Evolutionary conservation across 768 basidiomycete genomes (phyloP).

Genomic region (Rhodosporidiobolus odoratus): DNA sequence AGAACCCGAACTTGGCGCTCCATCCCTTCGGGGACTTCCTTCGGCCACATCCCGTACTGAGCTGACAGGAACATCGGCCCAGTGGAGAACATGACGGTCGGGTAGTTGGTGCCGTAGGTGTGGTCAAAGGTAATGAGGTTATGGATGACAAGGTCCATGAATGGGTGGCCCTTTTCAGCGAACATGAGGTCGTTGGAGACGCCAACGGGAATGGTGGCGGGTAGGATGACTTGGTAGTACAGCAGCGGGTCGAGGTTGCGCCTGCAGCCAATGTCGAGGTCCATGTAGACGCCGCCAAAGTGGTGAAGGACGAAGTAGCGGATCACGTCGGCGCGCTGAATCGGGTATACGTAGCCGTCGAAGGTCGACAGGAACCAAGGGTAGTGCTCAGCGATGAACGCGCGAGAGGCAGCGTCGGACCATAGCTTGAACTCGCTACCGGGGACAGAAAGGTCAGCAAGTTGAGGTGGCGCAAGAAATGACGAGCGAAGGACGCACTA

Average conservation of each 20-base stretch:
- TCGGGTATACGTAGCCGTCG: slow-evolving; percentile 62
- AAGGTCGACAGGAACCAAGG: slow-evolving; percentile 90
- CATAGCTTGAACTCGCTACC: slow-evolving; percentile 89
- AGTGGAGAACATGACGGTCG: slow-evolving; percentile 99
- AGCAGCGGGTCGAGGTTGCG: slow-evolving; percentile 80
- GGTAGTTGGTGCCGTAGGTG: slow-evolving; percentile 90
- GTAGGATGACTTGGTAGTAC: slow-evolving; percentile 75
- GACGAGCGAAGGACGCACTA: slow-evolving; percentile 60
- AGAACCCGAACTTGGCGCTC: slow-evolving; percentile 64
- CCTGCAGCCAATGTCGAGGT: slow-evolving; percentile 91
- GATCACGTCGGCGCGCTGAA: slow-evolving; percentile 80
- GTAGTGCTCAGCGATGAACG: slow-evolving; percentile 82
- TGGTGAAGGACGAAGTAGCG: slow-evolving; percentile 96
- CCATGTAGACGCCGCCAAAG: slow-evolving; percentile 91
- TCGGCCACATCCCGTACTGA: slow-evolving; percentile 78
- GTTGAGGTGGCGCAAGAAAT: background rate
- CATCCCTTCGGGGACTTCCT: slow-evolving; percentile 24
- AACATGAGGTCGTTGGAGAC: slow-evolving; percentile 98
- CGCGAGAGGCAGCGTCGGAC: slow-evolving; percentile 85
- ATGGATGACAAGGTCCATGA: slow-evolving; percentile 88
- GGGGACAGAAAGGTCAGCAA: background rate
- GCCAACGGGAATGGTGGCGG: slow-evolving; percentile 93
- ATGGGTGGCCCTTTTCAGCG: slow-evolving; percentile 72
- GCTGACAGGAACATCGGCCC: slow-evolving; percentile 98
- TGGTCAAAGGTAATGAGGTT: slow-evolving; percentile 87